These are phyloP conservation scores for Komagataella ulmi DNA, from an alignment of 805 yeast genomes.

Conservation along the genomic window DNA sequence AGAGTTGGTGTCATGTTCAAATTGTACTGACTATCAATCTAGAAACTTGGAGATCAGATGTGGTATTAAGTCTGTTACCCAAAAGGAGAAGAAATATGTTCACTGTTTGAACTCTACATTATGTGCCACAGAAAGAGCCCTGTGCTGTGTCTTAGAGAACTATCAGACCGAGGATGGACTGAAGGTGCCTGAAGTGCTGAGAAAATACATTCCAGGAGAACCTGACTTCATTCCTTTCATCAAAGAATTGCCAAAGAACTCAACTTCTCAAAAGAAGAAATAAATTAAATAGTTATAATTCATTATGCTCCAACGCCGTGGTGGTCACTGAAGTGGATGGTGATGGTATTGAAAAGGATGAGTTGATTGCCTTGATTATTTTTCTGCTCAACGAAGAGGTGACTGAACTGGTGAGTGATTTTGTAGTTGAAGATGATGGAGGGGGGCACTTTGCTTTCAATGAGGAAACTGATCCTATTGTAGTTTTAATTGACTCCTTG, in stretches of 20 bases:
- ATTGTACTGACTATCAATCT: conserved; percentile 98
- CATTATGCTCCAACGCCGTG: not conserved
- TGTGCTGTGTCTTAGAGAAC: conserved; percentile 94
- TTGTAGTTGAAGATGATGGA: not conserved
- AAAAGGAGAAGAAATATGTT: conserved; percentile 92
- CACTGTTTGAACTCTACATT: conserved; percentile 96
- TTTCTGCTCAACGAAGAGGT: not conserved
- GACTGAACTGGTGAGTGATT: not conserved
- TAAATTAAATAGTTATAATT: not conserved
- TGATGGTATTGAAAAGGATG: not conserved
- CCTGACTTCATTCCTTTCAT: conserved; percentile 91
- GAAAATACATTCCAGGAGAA: conserved; percentile 95
- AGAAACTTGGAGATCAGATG: conserved; percentile 98
- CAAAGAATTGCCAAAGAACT: conserved; percentile 88
- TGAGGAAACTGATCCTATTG: not conserved
- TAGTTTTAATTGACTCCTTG: not conserved
- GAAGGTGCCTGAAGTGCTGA: conserved; percentile 85
- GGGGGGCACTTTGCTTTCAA: not conserved
- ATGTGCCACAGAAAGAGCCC: conserved; percentile 96
- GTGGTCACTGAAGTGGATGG: not conserved
- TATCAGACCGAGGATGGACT: conserved; percentile 96
- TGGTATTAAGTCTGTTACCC: conserved; percentile 92
- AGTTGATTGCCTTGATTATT: not conserved
- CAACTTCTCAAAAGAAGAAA: conserved; percentile 61
- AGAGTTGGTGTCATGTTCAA: conserved; percentile 95